phyloP scores from a whole-genome alignment of 352 stramenopile species.

The Phytophthora quininea region DNA sequence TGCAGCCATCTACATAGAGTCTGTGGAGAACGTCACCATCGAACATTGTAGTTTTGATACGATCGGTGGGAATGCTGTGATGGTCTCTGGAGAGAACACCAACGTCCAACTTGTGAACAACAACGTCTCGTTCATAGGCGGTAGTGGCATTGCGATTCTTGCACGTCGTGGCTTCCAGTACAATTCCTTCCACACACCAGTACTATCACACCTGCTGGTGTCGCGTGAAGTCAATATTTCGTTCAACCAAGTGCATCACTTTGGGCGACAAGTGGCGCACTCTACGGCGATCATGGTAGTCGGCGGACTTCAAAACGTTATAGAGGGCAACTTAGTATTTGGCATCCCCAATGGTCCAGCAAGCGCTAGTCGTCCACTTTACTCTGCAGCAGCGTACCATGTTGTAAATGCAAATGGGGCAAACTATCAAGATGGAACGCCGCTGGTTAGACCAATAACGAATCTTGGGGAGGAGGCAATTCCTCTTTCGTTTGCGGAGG shows the following conservation, averaged over 20 bases:
- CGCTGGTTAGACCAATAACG: conserved; percentile 39
- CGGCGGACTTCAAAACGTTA: conserved; percentile 53
- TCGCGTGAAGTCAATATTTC: conserved; percentile 56
- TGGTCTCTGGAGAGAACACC: conserved; percentile 65
- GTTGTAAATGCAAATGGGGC: conserved; percentile 55
- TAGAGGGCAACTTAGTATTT: too few relatives aligned
- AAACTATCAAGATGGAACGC: conserved; percentile 22
- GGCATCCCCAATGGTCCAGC: too few relatives aligned
- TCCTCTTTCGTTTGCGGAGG: conserved; percentile 34
- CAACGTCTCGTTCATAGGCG: conserved; percentile 71
- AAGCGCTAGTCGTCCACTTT: too few relatives aligned
- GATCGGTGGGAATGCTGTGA: conserved; percentile 71
- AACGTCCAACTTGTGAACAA: conserved; percentile 64
- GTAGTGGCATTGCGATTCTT: conserved; percentile 57
- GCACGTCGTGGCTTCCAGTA: conserved; percentile 31
- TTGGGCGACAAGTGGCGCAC: conserved; percentile 56
- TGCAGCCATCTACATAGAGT: conserved; percentile 72
- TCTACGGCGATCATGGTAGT: conserved; percentile 62
- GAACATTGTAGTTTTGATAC: conserved; percentile 73
- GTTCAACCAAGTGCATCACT: conserved; percentile 80
- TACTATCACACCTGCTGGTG: conserved; percentile 49
- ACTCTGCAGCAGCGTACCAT: conserved; percentile 36
- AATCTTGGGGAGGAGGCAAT: conserved; percentile 38
- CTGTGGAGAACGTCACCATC: conserved; percentile 48
- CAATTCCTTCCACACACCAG: conserved; percentile 44